phyloP scores from a whole-genome alignment of 768 basidiomycete genomes.

The Lentinula guzmanii region DNA sequence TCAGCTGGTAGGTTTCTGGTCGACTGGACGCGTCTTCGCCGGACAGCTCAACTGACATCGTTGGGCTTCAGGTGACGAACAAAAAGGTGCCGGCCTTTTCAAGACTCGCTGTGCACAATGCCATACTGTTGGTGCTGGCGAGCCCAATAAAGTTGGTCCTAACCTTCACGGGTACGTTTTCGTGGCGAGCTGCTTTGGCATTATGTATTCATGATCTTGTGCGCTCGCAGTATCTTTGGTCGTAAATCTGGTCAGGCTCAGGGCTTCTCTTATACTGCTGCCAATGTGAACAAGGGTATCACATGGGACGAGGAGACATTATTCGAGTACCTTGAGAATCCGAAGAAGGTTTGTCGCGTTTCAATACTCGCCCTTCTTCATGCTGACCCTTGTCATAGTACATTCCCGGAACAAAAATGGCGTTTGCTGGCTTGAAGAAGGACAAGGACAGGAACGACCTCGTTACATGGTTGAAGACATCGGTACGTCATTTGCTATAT shows the following conservation, averaged over 20 bases:
- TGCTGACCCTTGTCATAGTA: slow-evolving; percentile 40
- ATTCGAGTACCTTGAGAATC: slow-evolving; percentile 95
- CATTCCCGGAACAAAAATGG: slow-evolving; percentile 98
- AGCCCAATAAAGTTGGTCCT: slow-evolving; percentile 87
- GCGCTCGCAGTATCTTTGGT: slow-evolving; percentile 58
- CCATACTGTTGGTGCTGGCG: slow-evolving; percentile 78
- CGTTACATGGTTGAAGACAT: slow-evolving; percentile 74
- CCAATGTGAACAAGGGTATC: slow-evolving; percentile 93
- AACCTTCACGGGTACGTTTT: slow-evolving; percentile 83
- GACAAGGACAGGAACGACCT: slow-evolving; percentile 96
- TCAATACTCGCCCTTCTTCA: not conserved
- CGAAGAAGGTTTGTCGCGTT: slow-evolving; percentile 73
- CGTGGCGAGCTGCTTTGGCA: not conserved
- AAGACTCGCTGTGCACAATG: slow-evolving; percentile 95
- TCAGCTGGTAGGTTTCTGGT: slow-evolving; percentile 28
- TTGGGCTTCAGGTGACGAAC: slow-evolving; percentile 61
- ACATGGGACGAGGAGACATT: slow-evolving; percentile 83
- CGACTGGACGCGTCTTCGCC: not conserved
- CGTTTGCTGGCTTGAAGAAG: slow-evolving; percentile 98
- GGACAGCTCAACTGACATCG: not conserved
- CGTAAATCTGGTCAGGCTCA: slow-evolving; percentile 83
- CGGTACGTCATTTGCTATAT: slow-evolving; percentile 38
- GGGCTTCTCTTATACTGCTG: slow-evolving; percentile 87
- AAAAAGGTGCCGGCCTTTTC: slow-evolving; percentile 92
- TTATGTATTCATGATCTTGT: not conserved